Evolutionary conservation across 306 rosid species (phyloP).

Genomic region (Crotalaria pallida): DNA sequence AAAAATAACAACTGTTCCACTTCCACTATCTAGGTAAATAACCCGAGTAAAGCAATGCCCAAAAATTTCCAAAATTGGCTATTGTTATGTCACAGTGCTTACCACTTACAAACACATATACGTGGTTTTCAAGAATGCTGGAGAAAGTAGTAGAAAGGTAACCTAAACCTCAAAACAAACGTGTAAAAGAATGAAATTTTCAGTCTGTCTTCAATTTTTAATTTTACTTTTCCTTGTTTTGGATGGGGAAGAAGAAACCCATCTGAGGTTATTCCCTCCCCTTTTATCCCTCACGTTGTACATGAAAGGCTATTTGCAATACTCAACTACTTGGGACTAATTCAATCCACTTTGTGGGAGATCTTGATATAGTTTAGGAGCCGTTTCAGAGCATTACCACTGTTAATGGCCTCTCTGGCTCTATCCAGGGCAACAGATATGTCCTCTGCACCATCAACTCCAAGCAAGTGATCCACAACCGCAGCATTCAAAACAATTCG

Average conservation of each 20-base stretch:
- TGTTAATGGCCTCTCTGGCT: slow-evolving; percentile 92
- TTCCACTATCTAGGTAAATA: background rate
- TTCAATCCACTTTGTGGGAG: slow-evolving; percentile 50
- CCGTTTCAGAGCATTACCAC: slow-evolving; percentile 80
- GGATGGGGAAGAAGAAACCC: background rate
- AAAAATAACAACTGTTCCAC: background rate
- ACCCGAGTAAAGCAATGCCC: background rate
- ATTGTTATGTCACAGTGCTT: background rate
- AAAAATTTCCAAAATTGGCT: background rate
- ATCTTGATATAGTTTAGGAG: slow-evolving; percentile 70
- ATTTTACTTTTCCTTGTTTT: background rate
- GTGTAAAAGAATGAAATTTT: background rate
- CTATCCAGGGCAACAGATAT: slow-evolving; percentile 65
- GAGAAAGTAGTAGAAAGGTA: background rate
- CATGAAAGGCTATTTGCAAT: background rate
- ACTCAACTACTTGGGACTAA: slow-evolving; percentile 6
- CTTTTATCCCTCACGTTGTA: background rate
- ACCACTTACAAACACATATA: slow-evolving; percentile 3
- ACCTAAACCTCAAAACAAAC: slow-evolving; percentile 18
- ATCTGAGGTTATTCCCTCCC: slow-evolving; percentile 9
- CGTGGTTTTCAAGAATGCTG: background rate
- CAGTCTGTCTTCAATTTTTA: background rate
- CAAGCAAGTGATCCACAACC: slow-evolving; percentile 88
- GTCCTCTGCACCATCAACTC: slow-evolving; percentile 87
- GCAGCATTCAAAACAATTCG: slow-evolving; percentile 89